Base-by-base conservation (phyloP, 2,329 filamentous ascomycete species). In the Grosmannia huntii region DNA sequence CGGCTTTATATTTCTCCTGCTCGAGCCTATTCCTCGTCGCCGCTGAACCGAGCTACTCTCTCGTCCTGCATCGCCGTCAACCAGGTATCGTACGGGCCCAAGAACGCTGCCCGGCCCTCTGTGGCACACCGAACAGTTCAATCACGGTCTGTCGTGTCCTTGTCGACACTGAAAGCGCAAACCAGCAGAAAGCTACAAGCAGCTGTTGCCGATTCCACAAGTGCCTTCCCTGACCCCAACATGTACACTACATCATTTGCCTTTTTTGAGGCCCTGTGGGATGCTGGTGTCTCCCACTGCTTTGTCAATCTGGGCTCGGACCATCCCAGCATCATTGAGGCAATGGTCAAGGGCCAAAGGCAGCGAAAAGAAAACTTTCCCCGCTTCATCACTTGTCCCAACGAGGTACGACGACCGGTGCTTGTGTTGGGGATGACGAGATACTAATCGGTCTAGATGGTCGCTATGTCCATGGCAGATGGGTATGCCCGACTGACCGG, bases 221-320 rank as follows among this genome's bases (percentile, higher is more conserved):
- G 23, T 25, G 31, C 25, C 48, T 27, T 25, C 10, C 48, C 48
- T n/a, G 14, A 50, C 14, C 23, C 48, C 5, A 27, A 50, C 60
- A 77, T 77, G 74, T 87, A 91, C 68, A 91, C 88, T 10, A 82
- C 88, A 14, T 89, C 87, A 0, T 88, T 85, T 66, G 88, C 87
- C 69, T 90, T 92, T 70, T 90, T 92, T 63, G 88, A 92, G 74
- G 85, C 86, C 36, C 73, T 91, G 54, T 89, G 84, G 84, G 85
- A 89, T 68, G 80, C 80, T 49, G 81, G 81, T 21, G 74, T 84
- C 49, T 77, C 77, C 41, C 77, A 84, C 67, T 78, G 79, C 70
- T 77, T 77, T 57, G 80, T 83, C 59, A 84, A 84, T 65, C 73
- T 84, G 19, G 81, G 81, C 23, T 80, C 76, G 19, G 81, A 84